Base-by-base conservation (phyloP, 805 yeast genomes). In the Cyberlindnera samutprakarnensis region DNA sequence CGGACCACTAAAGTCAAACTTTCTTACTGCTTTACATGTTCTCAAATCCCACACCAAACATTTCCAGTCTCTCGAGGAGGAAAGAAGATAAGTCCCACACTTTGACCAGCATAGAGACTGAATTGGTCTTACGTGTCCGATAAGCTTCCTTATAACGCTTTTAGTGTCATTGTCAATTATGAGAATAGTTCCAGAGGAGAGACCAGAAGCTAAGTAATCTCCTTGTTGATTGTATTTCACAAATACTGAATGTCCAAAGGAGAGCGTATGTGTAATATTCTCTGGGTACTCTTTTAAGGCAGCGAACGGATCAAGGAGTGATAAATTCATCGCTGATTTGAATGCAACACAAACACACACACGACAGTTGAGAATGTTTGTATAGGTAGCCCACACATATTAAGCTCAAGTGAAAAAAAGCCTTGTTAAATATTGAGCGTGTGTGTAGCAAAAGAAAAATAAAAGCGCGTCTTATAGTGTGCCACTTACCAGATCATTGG, bases 261-360 rank as follows among this genome's bases (percentile, higher is more conserved):
- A 72, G 10, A 86, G 58, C 0, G 88, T 76, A 38, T 76, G 76
- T 2, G 81, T 70, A n/a, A 85, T 68, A 2, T 79, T 70, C 39
- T 88, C 95, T 0, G 97, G 97, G 47, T 72, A 88, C 51, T 88
- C 97, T 49, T 85, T 86, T 14, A 94, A 79, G 15, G 90, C 87
- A 2, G 90, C 75, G 54, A 86, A 85, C 4, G 96, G 96, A 56
- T 88, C 97, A 42, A 84, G 72, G 16, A 90, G 66, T 8, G 92
- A 67, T 21, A 87, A 62, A 54, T 88, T 88, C 92, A 84, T 84
- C 13, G 13, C n/a, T n/a, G n/a, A 12, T 20, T 18, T 24, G 8
- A 5, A 15, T 18, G 23, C 23, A 18, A 10, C n/a, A 10, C 17
- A 17, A 8, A 27, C 12, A 19, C 23, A n/a, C 9, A 18, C 15